phyloP scores from a whole-genome alignment of 2,329 filamentous ascomycete genomes.

The Penicillium sp. region DNA sequence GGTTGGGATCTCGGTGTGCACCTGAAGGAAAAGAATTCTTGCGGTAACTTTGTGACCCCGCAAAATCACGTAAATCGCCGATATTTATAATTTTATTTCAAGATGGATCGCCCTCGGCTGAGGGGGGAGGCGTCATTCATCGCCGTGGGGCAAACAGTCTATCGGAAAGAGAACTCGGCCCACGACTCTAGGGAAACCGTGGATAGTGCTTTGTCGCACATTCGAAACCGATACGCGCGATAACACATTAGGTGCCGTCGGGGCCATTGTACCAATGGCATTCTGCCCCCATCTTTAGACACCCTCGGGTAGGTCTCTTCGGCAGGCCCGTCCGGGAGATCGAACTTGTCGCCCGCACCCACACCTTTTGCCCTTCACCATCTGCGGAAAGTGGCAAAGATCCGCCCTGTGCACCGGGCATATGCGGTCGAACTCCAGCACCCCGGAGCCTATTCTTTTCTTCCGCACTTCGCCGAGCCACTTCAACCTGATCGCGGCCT shows the following conservation, averaged over 20 bases:
- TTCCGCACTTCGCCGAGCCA: conserved; percentile 1
- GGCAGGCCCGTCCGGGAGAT: conserved; percentile 14
- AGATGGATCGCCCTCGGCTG: background rate
- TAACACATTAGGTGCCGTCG: background rate
- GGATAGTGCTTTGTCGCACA: background rate
- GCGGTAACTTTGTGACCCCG: background rate
- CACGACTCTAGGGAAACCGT: background rate
- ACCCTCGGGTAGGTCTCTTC: conserved; percentile 11
- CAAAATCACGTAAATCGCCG: background rate
- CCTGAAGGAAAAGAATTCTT: background rate
- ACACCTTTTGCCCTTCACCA: background rate
- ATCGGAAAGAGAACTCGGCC: conserved; percentile 8
- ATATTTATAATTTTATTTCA: background rate
- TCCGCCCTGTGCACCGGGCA: background rate
- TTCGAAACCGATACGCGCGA: background rate
- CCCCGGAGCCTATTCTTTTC: background rate
- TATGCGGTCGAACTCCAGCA: background rate
- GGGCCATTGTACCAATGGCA: background rate
- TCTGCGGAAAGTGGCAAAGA: background rate
- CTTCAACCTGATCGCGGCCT: conserved; percentile 1
- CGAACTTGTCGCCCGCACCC: background rate
- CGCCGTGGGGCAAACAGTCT: background rate
- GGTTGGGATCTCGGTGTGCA: too few species aligned
- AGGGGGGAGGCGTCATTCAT: background rate
- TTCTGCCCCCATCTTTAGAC: background rate